Conservation (phyloP, 129 eudicot genomes). For the Lactuca saligna region DNA sequence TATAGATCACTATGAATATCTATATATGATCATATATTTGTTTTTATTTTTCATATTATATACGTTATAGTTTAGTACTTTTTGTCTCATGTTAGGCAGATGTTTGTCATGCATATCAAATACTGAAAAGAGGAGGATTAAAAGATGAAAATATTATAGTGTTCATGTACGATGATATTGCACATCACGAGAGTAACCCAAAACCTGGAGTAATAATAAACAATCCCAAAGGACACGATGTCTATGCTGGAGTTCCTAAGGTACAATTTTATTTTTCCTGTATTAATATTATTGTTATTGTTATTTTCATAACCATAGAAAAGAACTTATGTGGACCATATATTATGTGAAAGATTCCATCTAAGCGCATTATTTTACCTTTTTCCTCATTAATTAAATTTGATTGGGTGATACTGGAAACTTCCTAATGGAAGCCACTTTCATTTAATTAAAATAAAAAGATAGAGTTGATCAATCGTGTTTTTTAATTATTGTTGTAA, state of each 20-base stretch:
- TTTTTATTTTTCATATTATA: neutral
- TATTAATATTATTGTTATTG: neutral
- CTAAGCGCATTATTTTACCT: neutral
- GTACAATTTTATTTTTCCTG: conserved; percentile 23
- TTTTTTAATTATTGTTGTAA: neutral
- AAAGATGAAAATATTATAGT: conserved; percentile 81
- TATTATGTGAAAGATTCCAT: no score
- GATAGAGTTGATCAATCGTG: neutral
- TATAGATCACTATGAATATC: neutral
- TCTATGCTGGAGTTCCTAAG: conserved; percentile 91
- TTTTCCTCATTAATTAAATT: no score
- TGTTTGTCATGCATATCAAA: conserved; percentile 89
- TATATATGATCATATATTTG: neutral
- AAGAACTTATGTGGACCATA: neutral
- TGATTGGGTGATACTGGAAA: neutral
- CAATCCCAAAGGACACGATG: conserved; percentile 65
- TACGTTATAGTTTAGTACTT: neutral
- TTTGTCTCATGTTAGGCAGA: conserved; percentile 50
- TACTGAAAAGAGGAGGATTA: conserved; percentile 74
- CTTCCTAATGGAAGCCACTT: neutral
- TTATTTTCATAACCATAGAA: neutral
- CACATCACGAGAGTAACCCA: conserved; percentile 54
- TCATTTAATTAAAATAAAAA: no score
- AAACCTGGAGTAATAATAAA: conserved; percentile 76
- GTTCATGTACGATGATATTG: conserved; percentile 91